Evolutionary conservation across 176 grass and related monocot genomes (phyloP), one percentile per base, ranked within the genome.

Genomic region (Oryza meyeriana): DNA sequence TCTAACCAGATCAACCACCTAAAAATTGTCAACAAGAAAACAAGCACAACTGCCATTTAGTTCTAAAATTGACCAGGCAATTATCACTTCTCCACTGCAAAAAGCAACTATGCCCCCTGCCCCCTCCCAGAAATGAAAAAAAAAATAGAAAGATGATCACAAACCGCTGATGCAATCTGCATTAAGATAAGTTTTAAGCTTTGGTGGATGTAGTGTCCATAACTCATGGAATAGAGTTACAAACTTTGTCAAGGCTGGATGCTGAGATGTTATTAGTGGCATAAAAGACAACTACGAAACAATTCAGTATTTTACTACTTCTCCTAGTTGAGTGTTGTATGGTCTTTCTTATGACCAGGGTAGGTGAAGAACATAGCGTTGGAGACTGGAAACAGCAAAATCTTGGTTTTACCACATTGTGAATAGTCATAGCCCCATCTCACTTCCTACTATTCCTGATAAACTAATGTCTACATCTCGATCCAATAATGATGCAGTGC

Each of bases 1-100:
- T 86, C 92, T 86, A 55, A 94, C 83, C 31, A 94, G 50, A 32
- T 94, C 86, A 58, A 91, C 86, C 74, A 94, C 86, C 92, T 91
- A 77, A n/a, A 62, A 52, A 29, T 67, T 12, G 73, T 25, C 48
- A 73, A 69, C 22, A 9, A 47, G 11, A 0, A 67, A 85, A 59
- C 22, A 55, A 39, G 18, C 42, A 59, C 34, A 14, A 1, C 66
- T 32, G 18, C 41, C 25, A 29, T 1, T 1, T 24, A 74, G 17
- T 40, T 10, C 8, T 39, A 61, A 69, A 70, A 75, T 70, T 28
- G 8, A 6, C 17, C 22, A 22, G 4, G 74, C 57, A 75, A 20
- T 31, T 5, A 39, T 69, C 36, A n/a, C 38, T 74, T 84, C 18
- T 31, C 30, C 20, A 76, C 9, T 33, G 39, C 31, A 50, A 20